Evolutionary conservation across 495 filamentous ascomycete genomes (phyloP).

Genomic region (Penicilliopsis zonata): DNA sequence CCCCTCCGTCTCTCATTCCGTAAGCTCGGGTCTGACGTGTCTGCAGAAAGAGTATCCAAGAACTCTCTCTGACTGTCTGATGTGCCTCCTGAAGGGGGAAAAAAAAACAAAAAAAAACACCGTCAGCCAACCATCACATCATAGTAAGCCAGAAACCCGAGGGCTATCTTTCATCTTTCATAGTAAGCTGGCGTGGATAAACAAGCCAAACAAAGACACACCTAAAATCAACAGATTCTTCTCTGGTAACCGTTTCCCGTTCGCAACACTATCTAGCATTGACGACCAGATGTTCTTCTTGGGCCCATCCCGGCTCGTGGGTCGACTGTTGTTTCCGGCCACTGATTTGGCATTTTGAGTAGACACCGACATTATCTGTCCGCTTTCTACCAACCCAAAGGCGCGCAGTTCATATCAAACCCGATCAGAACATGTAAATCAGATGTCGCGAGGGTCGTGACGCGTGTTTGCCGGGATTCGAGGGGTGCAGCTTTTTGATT

Average conservation of each 20-base stretch:
- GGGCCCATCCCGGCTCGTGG: slow-evolving; percentile 54
- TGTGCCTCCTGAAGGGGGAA: slow-evolving; percentile 54
- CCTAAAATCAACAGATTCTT: slow-evolving; percentile 84
- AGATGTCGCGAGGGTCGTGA: slow-evolving; percentile 4
- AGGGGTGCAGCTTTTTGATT: neutral
- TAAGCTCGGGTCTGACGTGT: slow-evolving; percentile 38
- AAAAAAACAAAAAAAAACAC: slow-evolving; percentile 1
- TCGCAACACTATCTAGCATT: slow-evolving; percentile 83
- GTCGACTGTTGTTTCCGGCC: slow-evolving; percentile 33
- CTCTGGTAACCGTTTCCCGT: slow-evolving; percentile 80
- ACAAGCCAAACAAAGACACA: too few relatives aligned
- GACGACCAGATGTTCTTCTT: slow-evolving; percentile 92
- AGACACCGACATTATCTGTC: slow-evolving; percentile 30
- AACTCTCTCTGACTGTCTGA: slow-evolving; percentile 83
- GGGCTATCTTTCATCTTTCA: slow-evolving; percentile 69
- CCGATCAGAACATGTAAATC: slow-evolving; percentile 2
- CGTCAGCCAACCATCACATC: too few relatives aligned
- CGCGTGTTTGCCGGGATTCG: slow-evolving; percentile 6
- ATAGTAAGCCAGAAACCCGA: slow-evolving; percentile 61
- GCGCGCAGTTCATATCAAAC: slow-evolving; percentile 24
- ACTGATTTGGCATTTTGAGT: slow-evolving; percentile 24
- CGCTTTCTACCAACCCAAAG: slow-evolving; percentile 24
- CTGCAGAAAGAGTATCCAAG: slow-evolving; percentile 64
- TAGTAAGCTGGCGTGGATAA: slow-evolving; percentile 1
- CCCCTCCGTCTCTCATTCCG: slow-evolving; percentile 47